Evolutionary conservation across 1,139 yeast species (phyloP), one percentile per base, ranked within the genome.

Genomic region (Debaryomycetaceae sp.): DNA sequence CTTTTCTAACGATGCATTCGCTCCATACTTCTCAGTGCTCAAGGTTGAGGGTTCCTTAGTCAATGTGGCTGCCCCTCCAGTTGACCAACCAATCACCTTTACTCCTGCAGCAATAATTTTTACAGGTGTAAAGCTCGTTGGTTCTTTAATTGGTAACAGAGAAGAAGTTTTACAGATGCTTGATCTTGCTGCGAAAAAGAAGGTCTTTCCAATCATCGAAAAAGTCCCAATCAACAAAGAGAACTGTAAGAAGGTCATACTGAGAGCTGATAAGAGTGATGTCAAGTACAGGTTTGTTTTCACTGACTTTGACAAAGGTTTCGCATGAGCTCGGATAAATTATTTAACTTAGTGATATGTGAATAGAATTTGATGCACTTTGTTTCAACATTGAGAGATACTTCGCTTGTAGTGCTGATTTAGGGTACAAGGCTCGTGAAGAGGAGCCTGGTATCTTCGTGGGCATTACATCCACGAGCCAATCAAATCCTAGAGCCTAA

Each of bases 191-290:
- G 75, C 70, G n/a, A 65, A 75, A 50, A 65, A 75, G 48, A 59
- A 66, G 31, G 64, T 78, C 47, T 67, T 66, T 45, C 78, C 81
- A 15, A 77, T 82, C 83, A 71, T 78, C 41, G 83, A 79, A 61
- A 67, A 72, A 30, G 58, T 78, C 36, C 75, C 78, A 37, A 63
- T 79, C 44, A 63, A 66, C 40, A 79, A 73, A 51, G 73, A 63
- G 37, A 71, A 73, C 46, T 73, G 75, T 34, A 63, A 67, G 37
- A 64, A 70, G 50, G 82, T 76, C 6, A 62, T 75, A 47, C 67
- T 67, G 28, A 68, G 76, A 50, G 62, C 74, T 46, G 70, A 68
- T 39, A 48, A 61, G 26, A 81, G 81, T 52, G 83, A 81, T 46
- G 84, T 80, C 41, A 72, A 83, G 59, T 75, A 75, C 50, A 50